Evolutionary conservation across 495 filamentous ascomycete genomes (phyloP).

Genomic region (Penicillium coprophilum): DNA sequence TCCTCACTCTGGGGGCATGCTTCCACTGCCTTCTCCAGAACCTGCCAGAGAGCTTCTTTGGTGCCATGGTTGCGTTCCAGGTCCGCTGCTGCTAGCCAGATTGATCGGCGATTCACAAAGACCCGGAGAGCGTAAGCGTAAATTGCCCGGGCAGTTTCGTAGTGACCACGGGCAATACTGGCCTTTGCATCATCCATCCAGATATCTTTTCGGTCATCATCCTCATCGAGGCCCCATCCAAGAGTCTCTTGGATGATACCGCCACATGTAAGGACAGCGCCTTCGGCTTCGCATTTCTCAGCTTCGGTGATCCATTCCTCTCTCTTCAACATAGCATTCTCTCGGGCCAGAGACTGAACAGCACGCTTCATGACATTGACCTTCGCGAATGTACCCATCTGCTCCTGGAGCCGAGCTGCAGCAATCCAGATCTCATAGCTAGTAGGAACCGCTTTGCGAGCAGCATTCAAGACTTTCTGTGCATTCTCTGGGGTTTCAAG

Average conservation of each 20-base stretch:
- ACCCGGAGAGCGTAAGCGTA: slow-evolving; percentile 87
- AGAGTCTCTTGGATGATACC: slow-evolving; percentile 91
- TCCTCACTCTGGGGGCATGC: slow-evolving; percentile 85
- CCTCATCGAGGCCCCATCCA: slow-evolving; percentile 90
- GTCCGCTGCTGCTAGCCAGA: slow-evolving; percentile 88
- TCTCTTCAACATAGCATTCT: slow-evolving; percentile 92
- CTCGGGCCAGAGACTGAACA: slow-evolving; percentile 81
- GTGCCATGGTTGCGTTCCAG: slow-evolving; percentile 88
- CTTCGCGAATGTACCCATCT: slow-evolving; percentile 71
- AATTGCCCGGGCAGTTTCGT: slow-evolving; percentile 88
- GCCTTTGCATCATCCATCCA: slow-evolving; percentile 91
- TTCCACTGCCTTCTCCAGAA: slow-evolving; percentile 91
- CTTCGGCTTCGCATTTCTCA: slow-evolving; percentile 92
- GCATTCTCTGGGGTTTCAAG: slow-evolving; percentile 87
- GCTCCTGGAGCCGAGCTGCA: slow-evolving; percentile 86
- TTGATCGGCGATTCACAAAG: slow-evolving; percentile 76
- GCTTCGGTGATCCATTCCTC: slow-evolving; percentile 97
- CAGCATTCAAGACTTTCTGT: slow-evolving; percentile 91
- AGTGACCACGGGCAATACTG: slow-evolving; percentile 73
- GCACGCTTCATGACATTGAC: slow-evolving; percentile 93
- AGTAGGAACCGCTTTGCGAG: slow-evolving; percentile 86
- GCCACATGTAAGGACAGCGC: slow-evolving; percentile 78
- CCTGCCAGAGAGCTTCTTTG: slow-evolving; percentile 75
- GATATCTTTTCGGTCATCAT: slow-evolving; percentile 91
- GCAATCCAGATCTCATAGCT: slow-evolving; percentile 97